These are phyloP conservation scores for Sporobolomyces phaffii DNA, from an alignment of 768 basidiomycete genomes.

Conservation along the genomic window DNA sequence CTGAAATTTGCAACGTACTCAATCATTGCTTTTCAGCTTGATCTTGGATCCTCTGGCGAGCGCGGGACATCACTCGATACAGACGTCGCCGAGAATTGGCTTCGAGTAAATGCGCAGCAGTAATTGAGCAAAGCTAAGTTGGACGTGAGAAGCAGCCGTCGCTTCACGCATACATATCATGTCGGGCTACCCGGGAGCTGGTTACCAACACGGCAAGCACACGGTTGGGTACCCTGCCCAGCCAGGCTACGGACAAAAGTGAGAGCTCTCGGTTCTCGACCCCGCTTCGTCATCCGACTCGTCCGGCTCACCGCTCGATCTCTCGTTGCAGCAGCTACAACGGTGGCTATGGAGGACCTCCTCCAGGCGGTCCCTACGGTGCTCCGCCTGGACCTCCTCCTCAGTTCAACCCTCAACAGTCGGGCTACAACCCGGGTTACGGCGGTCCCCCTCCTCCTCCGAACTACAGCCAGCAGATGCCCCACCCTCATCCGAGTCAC, in stretches of 20 bases:
- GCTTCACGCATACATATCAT: not conserved
- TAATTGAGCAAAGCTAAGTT: too few relatives aligned
- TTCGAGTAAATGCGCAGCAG: too few relatives aligned
- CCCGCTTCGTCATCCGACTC: not conserved
- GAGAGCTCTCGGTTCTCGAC: not conserved
- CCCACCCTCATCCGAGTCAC: slow-evolving; percentile 22
- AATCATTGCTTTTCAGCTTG: too few relatives aligned
- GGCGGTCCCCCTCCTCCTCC: not conserved
- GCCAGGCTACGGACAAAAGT: slow-evolving; percentile 3
- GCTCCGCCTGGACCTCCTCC: slow-evolving; percentile 16
- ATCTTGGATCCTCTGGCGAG: too few relatives aligned
- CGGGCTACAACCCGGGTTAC: slow-evolving; percentile 11
- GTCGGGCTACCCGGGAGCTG: slow-evolving; percentile 17
- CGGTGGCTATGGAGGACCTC: slow-evolving; percentile 1
- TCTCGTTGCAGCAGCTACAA: not conserved
- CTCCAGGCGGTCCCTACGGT: slow-evolving; percentile 20
- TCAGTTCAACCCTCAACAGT: too few relatives aligned
- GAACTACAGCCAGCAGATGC: slow-evolving; percentile 15
- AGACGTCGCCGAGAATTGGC: too few relatives aligned
- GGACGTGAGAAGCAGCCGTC: too few relatives aligned
- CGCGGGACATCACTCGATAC: too few relatives aligned
- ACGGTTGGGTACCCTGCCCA: not conserved
- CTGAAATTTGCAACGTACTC: not conserved
- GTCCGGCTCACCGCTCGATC: not conserved
- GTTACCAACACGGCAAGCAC: slow-evolving; percentile 3